Evolutionary conservation across 805 yeast species (phyloP).

Genomic region (Ogataea nakhonphanomensis): DNA sequence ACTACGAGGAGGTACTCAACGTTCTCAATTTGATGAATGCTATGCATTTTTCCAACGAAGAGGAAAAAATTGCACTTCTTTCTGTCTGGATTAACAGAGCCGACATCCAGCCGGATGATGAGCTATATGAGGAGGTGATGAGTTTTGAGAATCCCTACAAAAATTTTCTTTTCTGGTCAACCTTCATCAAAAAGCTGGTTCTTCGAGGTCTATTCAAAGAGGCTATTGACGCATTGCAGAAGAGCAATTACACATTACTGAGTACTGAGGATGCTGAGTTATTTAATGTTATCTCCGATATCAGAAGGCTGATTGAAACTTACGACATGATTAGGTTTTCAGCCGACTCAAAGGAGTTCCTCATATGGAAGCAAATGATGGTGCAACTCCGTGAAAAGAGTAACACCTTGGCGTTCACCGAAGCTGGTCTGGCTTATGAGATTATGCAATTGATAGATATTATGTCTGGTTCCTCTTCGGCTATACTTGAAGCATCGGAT

Average conservation of each 20-base stretch:
- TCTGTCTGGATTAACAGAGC: slow-evolving; percentile 66
- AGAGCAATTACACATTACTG: slow-evolving; percentile 42
- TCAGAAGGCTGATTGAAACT: slow-evolving; percentile 36
- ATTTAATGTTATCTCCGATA: slow-evolving; percentile 39
- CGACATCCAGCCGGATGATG: slow-evolving; percentile 61
- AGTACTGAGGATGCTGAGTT: slow-evolving; percentile 29
- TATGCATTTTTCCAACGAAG: slow-evolving; percentile 41
- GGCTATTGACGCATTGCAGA: slow-evolving; percentile 46
- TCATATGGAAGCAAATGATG: slow-evolving; percentile 48
- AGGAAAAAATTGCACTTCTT: slow-evolving; percentile 42
- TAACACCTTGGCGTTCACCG: slow-evolving; percentile 22
- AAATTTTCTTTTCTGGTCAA: slow-evolving; percentile 60
- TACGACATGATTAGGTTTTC: slow-evolving; percentile 37
- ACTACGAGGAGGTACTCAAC: slow-evolving; percentile 41
- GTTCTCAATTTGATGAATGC: slow-evolving; percentile 60
- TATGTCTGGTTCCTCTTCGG: slow-evolving; percentile 43
- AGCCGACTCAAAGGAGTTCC: slow-evolving; percentile 39
- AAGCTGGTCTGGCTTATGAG: slow-evolving; percentile 33
- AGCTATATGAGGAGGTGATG: slow-evolving; percentile 44
- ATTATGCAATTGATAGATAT: slow-evolving; percentile 41
- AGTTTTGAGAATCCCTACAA: slow-evolving; percentile 41
- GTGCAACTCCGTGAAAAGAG: slow-evolving; percentile 48
- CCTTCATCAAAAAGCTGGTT: slow-evolving; percentile 51
- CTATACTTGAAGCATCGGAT: slow-evolving; percentile 49
- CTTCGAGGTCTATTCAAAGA: slow-evolving; percentile 59